Percentiles rank a stretch among this genome's conserved stretches.
Conservation (phyloP, 2,329 filamentous ascomycete species). For the Aspergillus novoparasiticus region DNA sequence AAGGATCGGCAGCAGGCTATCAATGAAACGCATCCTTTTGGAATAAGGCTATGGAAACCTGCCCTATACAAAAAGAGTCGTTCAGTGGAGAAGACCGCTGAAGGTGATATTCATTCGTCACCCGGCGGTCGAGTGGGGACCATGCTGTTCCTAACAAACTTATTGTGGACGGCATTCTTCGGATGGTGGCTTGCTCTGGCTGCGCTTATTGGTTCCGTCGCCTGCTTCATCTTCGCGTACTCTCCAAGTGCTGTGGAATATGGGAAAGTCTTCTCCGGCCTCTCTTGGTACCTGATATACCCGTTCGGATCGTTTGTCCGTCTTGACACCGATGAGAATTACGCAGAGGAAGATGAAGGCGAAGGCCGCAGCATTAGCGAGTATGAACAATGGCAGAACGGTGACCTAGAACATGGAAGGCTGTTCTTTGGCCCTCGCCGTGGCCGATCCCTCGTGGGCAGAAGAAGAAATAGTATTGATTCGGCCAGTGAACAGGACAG, state of each 20-base stretch:
- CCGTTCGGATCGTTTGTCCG: constrained; percentile 97
- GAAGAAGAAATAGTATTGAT: constrained; percentile 84
- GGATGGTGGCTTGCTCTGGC: constrained; percentile 93
- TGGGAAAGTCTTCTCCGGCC: constrained; percentile 78
- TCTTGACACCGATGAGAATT: constrained; percentile 89
- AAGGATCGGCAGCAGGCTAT: constrained; percentile 97
- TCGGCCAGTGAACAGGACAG: constrained; percentile 89
- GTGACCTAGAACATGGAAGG: constrained; percentile 91
- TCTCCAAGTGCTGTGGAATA: constrained; percentile 82
- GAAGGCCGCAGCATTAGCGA: constrained; percentile 97
- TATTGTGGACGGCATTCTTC: constrained; percentile 87
- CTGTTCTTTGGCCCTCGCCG: constrained; percentile 88
- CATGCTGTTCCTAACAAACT: constrained; percentile 85
- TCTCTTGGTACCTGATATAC: constrained; percentile 87
- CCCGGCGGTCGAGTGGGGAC: constrained; percentile 83
- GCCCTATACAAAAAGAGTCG: constrained; percentile 96
- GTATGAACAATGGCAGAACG: constrained; percentile 98
- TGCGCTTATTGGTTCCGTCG: constrained; percentile 70
- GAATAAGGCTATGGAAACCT: constrained; percentile 98
- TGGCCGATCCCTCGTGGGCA: constrained; percentile 78
- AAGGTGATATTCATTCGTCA: constrained; percentile 94
- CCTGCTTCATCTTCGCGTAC: constrained; percentile 79
- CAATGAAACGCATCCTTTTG: constrained; percentile 97
- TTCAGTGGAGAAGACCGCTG: constrained; percentile 93
- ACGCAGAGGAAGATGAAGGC: constrained; percentile 89